Base-by-base conservation (phyloP, 345 rosid species). In the Combretum micranthum region DNA sequence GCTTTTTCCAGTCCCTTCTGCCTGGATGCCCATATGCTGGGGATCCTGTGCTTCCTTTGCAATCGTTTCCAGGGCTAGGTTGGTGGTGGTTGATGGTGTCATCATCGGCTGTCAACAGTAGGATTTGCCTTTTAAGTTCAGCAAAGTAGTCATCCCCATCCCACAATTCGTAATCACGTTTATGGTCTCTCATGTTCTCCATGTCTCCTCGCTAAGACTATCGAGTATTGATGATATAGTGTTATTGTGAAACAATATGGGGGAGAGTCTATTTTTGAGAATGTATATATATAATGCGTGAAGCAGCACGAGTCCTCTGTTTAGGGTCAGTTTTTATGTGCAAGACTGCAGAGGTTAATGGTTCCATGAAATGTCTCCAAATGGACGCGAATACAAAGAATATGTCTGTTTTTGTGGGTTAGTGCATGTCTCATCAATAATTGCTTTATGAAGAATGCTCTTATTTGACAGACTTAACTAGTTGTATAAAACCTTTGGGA, bases 61-160 rank as follows among this genome's bases (percentile, higher is more conserved):
- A 12, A 20, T 53, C 16, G 44, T 50, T 37, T 37, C 46, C 13
- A 16, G 6, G 25, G 45, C 22, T 12, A 13, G n/a, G n/a, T n/a
- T n/a, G n/a, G n/a, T 20, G 46, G 22, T 11, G 43, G 13, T 12
- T 46, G 22, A 42, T 63, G 67, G 0, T 60, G 75, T 75, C 78
- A 2, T 75, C 76, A 4, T 82, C 82, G 2, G 76, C 77, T 13
- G 77, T 82, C 64, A 70, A 51, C 39, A 71, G 69, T 64, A 76
- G 68, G 68, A 81, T 61, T 71, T 77, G 77, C 68, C 62, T 69
- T 54, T 61, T 50, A 20, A 74, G 64, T 25, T 77, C 76, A 1
- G 67, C 63, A 19, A 69, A 81, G 66, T 64, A 67, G 48, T 21
- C 68, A 53, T 44, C 42, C 0, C 75, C 77, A 12, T 75, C 77